phyloP scores from a whole-genome alignment of 2,329 filamentous ascomycete genomes.

The Thermoascus crustaceus region DNA sequence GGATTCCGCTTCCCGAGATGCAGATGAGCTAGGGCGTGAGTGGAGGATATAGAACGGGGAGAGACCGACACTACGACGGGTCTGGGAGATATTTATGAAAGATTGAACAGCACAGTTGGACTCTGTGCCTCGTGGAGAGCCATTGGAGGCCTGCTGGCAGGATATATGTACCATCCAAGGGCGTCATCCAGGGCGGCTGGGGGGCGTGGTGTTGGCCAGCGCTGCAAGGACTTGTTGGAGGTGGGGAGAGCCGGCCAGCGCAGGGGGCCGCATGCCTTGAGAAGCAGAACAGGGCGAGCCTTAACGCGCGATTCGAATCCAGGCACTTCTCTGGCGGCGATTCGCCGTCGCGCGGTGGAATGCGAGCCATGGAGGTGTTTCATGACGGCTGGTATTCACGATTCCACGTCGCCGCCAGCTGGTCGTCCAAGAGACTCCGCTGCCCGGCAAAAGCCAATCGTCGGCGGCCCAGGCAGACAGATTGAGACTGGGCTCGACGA shows the following conservation, averaged over 20 bases:
- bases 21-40: constrained; percentile 8
- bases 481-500: no score
- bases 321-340: background rate
- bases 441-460: background rate
- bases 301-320: constrained; percentile 5
- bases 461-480: no score
- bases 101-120: constrained; percentile 6
- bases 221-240: constrained; percentile 15
- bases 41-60: constrained; percentile 16
- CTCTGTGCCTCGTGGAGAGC: constrained; percentile 25
- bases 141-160: constrained; percentile 15
- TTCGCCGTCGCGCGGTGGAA: constrained; percentile 3
- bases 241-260: constrained; percentile 12
- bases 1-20: constrained; percentile 9
- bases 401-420: background rate
- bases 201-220: constrained; percentile 9
- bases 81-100: constrained; percentile 3
- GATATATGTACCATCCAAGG: constrained; percentile 19
- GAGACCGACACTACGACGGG: background rate
- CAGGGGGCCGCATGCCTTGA: constrained; percentile 8
- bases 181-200: constrained; percentile 5
- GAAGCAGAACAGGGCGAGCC: constrained; percentile 1
- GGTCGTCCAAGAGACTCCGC: background rate
- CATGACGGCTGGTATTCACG: background rate
- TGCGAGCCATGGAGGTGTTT: background rate